Percentiles rank a stretch among this genome's conserved stretches.
Evolutionary conservation across 805 yeast genomes (phyloP).

Genomic region (Gaillardinia entomophila): DNA sequence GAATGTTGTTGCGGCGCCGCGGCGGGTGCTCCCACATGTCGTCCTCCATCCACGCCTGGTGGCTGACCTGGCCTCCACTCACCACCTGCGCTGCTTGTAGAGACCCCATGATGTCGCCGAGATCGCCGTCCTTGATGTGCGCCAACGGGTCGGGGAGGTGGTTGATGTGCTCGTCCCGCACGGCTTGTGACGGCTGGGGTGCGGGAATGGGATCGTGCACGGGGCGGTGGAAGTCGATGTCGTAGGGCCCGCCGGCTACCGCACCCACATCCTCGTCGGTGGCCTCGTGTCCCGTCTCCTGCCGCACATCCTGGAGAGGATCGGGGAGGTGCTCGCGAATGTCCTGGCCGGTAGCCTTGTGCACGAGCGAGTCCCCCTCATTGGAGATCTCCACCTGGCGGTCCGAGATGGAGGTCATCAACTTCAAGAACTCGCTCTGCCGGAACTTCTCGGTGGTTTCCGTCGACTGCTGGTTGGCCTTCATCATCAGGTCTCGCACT

Average conservation of each 20-base stretch:
- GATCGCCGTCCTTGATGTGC: conserved; percentile 35
- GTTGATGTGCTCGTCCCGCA: conserved; percentile 5
- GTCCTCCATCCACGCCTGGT: conserved; percentile 32
- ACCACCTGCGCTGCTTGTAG: conserved; percentile 35
- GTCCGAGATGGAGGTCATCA: conserved; percentile 34
- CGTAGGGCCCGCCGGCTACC: no score
- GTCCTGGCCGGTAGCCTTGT: conserved; percentile 28
- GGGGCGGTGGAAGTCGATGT: conserved; percentile 8
- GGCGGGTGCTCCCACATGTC: conserved; percentile 11
- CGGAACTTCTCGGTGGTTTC: conserved; percentile 28
- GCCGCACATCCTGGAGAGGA: conserved; percentile 8
- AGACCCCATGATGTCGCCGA: conserved; percentile 24
- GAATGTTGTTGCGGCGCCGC: conserved; percentile 9
- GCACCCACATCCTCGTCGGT: not conserved
- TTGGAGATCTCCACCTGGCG: conserved; percentile 27
- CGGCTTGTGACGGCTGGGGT: not conserved
- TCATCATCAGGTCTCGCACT: conserved; percentile 32
- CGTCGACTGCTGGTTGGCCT: conserved; percentile 12
- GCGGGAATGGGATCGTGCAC: conserved; percentile 1
- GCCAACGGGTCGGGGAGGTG: conserved; percentile 41
- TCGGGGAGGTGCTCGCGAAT: conserved; percentile 19
- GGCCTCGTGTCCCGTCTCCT: not conserved
- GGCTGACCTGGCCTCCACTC: conserved; percentile 35
- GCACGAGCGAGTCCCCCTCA: conserved; percentile 35
- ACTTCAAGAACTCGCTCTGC: conserved; percentile 30